Conservation (phyloP, 352 stramenopile species). For the Phytophthora melonis region DNA sequence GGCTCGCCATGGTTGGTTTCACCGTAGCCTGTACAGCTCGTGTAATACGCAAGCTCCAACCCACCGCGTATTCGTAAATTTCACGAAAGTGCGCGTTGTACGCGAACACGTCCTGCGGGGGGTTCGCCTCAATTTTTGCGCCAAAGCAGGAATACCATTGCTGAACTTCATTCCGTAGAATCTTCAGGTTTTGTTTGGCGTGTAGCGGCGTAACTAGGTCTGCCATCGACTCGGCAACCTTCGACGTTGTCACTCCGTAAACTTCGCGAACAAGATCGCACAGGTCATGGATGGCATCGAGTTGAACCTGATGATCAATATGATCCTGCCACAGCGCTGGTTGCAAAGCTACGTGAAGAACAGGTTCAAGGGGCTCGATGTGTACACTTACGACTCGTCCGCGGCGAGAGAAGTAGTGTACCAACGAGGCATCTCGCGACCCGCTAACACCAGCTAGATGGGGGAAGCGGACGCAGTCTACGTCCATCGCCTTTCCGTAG, state of each 20-base stretch:
- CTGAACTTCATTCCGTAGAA: constrained; percentile 82
- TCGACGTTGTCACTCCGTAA: constrained; percentile 77
- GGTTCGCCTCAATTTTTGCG: constrained; percentile 73
- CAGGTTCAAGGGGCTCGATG: constrained; percentile 80
- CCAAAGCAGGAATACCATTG: constrained; percentile 88
- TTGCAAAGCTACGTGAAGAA: constrained; percentile 85
- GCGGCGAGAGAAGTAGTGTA: constrained; percentile 81
- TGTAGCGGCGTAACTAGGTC: constrained; percentile 76
- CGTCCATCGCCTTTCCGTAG: constrained; percentile 80
- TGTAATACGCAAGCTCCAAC: constrained; percentile 82
- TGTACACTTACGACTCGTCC: constrained; percentile 83
- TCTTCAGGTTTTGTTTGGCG: constrained; percentile 77
- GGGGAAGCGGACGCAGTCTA: constrained; percentile 76
- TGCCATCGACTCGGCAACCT: constrained; percentile 80
- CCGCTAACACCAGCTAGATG: constrained; percentile 63
- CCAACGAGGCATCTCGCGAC: constrained; percentile 72
- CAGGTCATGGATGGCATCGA: constrained; percentile 76
- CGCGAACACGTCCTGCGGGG: constrained; percentile 78
- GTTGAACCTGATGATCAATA: constrained; percentile 71
- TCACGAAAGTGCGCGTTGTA: constrained; percentile 86
- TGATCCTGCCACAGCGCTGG: constrained; percentile 86
- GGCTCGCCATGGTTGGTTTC: constrained; percentile 68
- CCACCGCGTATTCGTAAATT: constrained; percentile 81
- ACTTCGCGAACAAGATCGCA: constrained; percentile 80
- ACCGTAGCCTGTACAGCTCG: constrained; percentile 85